A percentile compares a stretch with the other conserved stretches of the same genome.
These are phyloP conservation scores for Crucibulum laeve DNA, from an alignment of 768 basidiomycete genomes.

Conservation along the genomic window DNA sequence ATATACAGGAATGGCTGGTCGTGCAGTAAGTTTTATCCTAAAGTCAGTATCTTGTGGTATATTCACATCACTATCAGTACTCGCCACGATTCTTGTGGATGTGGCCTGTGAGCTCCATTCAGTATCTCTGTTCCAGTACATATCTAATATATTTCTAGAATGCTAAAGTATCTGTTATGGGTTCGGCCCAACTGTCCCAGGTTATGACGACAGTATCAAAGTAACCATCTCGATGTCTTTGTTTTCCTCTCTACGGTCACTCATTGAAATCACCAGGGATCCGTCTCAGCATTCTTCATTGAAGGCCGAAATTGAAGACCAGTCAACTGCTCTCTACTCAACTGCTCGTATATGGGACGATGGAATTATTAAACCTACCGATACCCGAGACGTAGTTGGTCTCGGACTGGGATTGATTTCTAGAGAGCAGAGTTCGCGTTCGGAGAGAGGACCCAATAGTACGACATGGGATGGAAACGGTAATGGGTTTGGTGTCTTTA, in stretches of 20 bases:
- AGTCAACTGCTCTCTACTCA: constrained; percentile 85
- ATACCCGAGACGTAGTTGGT: constrained; percentile 86
- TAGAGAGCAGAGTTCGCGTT: constrained; percentile 26
- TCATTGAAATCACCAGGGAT: constrained; percentile 43
- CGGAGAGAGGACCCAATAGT: constrained; percentile 11
- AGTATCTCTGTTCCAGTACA: constrained; percentile 3
- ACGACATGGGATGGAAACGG: constrained; percentile 71
- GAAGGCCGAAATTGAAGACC: constrained; percentile 80
- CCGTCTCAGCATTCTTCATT: constrained; percentile 72
- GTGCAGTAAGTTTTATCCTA: constrained; percentile 60
- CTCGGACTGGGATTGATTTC: constrained; percentile 81
- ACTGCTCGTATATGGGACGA: constrained; percentile 95
- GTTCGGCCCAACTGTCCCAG: constrained; percentile 86
- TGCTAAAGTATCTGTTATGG: constrained; percentile 94
- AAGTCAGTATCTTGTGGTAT: constrained; percentile 1
- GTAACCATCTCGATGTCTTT: constrained; percentile 31
- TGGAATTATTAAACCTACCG: constrained; percentile 83
- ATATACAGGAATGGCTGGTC: constrained; percentile 79
- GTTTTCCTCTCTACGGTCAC: not conserved
- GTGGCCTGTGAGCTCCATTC: constrained; percentile 75
- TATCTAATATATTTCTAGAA: constrained; percentile 44
- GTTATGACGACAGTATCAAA: constrained; percentile 91
- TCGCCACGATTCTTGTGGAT: constrained; percentile 95
- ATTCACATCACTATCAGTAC: constrained; percentile 47
- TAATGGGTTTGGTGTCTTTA: constrained; percentile 84